Conservation (phyloP, 2,329 filamentous ascomycete species). For the Colletotrichum sp. region DNA sequence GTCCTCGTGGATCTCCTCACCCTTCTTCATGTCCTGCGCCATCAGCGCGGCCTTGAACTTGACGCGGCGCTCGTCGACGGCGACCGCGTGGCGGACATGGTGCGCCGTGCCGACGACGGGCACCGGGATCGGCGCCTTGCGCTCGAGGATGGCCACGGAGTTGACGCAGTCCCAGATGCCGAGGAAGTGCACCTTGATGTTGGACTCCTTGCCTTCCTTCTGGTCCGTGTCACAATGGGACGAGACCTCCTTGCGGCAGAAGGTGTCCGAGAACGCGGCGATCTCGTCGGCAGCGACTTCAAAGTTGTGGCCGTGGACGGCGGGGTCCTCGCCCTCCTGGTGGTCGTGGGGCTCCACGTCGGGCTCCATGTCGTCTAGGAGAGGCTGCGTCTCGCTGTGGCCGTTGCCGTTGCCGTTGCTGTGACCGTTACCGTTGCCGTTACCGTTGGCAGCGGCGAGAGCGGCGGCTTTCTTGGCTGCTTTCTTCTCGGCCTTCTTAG, state of each 20-base stretch:
- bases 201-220: constrained; percentile 25
- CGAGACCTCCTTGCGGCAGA: neutral
- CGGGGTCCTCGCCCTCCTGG: constrained; percentile 20
- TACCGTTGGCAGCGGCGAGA: neutral
- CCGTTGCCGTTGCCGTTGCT: neutral
- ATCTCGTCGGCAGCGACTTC: constrained; percentile 37
- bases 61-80: constrained; percentile 56
- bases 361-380: constrained; percentile 24
- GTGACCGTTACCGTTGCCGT: neutral
- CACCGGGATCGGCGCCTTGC: constrained; percentile 39
- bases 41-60: constrained; percentile 59
- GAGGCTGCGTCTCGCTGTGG: neutral
- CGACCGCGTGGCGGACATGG: constrained; percentile 56
- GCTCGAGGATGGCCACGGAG: constrained; percentile 48
- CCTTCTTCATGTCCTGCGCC: constrained; percentile 39
- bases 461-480: neutral
- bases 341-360: constrained; percentile 25
- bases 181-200: constrained; percentile 57
- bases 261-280: constrained; percentile 9
- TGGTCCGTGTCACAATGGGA: neutral
- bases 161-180: constrained; percentile 61
- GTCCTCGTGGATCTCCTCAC: constrained; percentile 35
- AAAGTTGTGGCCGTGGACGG: constrained; percentile 26
- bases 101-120: constrained; percentile 43
- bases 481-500: constrained; percentile 14